Percentiles rank a stretch among this genome's conserved stretches.
Evolutionary conservation across 73 alveolate genomes (phyloP).

Genomic region (Paramecium sonneborni): DNA sequence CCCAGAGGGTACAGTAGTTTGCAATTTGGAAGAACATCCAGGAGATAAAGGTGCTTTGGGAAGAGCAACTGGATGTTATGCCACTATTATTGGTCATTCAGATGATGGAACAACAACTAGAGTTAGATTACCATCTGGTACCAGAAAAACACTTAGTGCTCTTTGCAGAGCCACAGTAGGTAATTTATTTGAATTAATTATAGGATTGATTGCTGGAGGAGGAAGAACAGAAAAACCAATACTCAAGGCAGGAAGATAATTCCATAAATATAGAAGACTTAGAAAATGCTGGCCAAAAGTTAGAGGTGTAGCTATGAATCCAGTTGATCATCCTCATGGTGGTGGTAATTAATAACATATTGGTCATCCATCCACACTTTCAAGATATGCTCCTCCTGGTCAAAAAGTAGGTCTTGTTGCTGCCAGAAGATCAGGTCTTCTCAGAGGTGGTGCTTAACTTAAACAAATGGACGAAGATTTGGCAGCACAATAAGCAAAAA

Average conservation of each 20-base stretch:
- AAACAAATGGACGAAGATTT: slow-evolving; percentile 45
- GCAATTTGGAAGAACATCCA: slow-evolving; percentile 91
- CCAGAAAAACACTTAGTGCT: slow-evolving; percentile 89
- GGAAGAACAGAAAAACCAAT: slow-evolving; percentile 97
- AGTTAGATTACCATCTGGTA: slow-evolving; percentile 92
- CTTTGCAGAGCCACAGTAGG: slow-evolving; percentile 95
- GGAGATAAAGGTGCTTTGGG: slow-evolving; percentile 97
- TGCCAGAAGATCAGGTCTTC: slow-evolving; percentile 91
- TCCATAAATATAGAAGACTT: slow-evolving; percentile 93
- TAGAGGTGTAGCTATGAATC: slow-evolving; percentile 98
- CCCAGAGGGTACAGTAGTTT: slow-evolving; percentile 97
- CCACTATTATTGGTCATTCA: slow-evolving; percentile 92
- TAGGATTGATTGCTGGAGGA: slow-evolving; percentile 94
- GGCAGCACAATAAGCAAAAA: background rate
- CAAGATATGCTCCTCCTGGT: slow-evolving; percentile 88
- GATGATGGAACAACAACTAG: slow-evolving; percentile 86
- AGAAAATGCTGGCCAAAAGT: slow-evolving; percentile 96
- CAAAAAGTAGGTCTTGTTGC: slow-evolving; percentile 90
- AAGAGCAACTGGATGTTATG: slow-evolving; percentile 94
- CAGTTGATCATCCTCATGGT: slow-evolving; percentile 98
- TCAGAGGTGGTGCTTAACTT: slow-evolving; percentile 80
- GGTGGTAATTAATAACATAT: slow-evolving; percentile 93
- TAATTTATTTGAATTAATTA: background rate
- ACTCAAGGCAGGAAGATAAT: slow-evolving; percentile 94
- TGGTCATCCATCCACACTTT: slow-evolving; percentile 89